Conservation (phyloP, 495 filamentous ascomycete genomes). For the Xylaria flabelliformis region DNA sequence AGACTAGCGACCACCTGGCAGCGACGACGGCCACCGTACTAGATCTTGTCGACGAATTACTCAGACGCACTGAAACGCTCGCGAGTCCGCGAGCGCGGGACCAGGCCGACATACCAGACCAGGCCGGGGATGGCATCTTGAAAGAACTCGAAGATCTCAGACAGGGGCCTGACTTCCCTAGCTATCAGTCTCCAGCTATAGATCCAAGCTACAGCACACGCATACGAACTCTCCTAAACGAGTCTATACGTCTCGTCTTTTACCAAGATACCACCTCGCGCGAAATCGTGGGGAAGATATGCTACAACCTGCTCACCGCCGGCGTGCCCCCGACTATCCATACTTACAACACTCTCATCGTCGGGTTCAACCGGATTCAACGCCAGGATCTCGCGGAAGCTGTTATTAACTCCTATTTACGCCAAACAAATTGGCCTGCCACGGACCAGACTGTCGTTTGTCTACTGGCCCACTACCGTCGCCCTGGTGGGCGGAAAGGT, state of each 20-base stretch:
- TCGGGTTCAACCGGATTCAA: slow-evolving; percentile 59
- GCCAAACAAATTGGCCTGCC: slow-evolving; percentile 53
- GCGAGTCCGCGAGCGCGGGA: not conserved
- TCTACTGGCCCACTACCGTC: slow-evolving; percentile 62
- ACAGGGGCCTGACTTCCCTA: slow-evolving; percentile 40
- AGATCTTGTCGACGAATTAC: slow-evolving; percentile 39
- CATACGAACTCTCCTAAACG: slow-evolving; percentile 40
- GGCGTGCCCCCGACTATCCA: slow-evolving; percentile 62
- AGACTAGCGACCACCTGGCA: slow-evolving; percentile 28
- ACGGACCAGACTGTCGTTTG: slow-evolving; percentile 61
- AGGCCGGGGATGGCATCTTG: slow-evolving; percentile 4
- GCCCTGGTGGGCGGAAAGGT: slow-evolving; percentile 44
- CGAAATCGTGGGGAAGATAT: slow-evolving; percentile 62
- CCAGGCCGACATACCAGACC: not conserved
- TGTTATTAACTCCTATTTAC: slow-evolving; percentile 61
- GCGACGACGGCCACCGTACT: slow-evolving; percentile 35
- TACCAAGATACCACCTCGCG: slow-evolving; percentile 30
- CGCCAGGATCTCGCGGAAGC: slow-evolving; percentile 57
- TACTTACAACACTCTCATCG: slow-evolving; percentile 72
- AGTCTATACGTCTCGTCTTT: slow-evolving; percentile 45
- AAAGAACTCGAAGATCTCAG: slow-evolving; percentile 27
- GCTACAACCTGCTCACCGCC: slow-evolving; percentile 68
- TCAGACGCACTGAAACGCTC: slow-evolving; percentile 8
- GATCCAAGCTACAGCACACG: slow-evolving; percentile 26
- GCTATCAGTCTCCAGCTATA: slow-evolving; percentile 37